These are phyloP conservation scores for Rhinocladiella mackenziei DNA, from an alignment of 2,329 filamentous ascomycete genomes.

Conservation along the genomic window DNA sequence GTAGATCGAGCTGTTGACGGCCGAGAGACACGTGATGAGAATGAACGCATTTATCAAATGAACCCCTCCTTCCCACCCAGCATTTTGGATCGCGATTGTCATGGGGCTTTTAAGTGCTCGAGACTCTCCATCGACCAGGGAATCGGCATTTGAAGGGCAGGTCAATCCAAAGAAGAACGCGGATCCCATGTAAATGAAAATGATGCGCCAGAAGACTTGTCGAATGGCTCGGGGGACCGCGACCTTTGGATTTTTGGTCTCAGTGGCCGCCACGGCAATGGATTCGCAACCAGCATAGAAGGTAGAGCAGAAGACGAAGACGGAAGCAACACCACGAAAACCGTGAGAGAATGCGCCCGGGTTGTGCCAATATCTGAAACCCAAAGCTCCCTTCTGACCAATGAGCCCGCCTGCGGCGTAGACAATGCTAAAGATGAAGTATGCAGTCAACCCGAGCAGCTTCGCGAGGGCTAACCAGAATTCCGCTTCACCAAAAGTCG, in stretches of 20 bases:
- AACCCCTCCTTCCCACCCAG: slow-evolving; percentile 68
- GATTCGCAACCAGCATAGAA: slow-evolving; percentile 40
- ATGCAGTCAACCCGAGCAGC: slow-evolving; percentile 16
- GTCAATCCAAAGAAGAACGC: slow-evolving; percentile 73
- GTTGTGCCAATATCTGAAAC: slow-evolving; percentile 39
- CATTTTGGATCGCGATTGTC: slow-evolving; percentile 69
- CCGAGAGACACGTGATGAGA: slow-evolving; percentile 66
- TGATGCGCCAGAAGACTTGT: slow-evolving; percentile 42
- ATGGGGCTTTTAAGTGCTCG: slow-evolving; percentile 68
- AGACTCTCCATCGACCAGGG: slow-evolving; percentile 58
- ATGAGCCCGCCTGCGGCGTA: slow-evolving; percentile 37
- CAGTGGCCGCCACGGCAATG: slow-evolving; percentile 43
- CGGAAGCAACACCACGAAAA: slow-evolving; percentile 37
- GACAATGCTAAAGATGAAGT: slow-evolving; percentile 30
- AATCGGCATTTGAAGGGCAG: slow-evolving; percentile 63
- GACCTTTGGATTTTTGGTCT: slow-evolving; percentile 44
- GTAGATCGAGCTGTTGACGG: slow-evolving; percentile 72
- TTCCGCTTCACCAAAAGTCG: slow-evolving; percentile 53
- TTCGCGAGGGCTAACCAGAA: slow-evolving; percentile 42
- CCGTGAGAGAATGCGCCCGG: slow-evolving; percentile 36
- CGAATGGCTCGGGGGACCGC: slow-evolving; percentile 44
- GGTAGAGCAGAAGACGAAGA: slow-evolving; percentile 38
- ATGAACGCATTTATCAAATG: slow-evolving; percentile 77
- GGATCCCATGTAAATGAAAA: slow-evolving; percentile 63
- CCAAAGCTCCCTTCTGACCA: slow-evolving; percentile 25